Conservation (phyloP, 352 stramenopile species). For the Globisporangium splendens region DNA sequence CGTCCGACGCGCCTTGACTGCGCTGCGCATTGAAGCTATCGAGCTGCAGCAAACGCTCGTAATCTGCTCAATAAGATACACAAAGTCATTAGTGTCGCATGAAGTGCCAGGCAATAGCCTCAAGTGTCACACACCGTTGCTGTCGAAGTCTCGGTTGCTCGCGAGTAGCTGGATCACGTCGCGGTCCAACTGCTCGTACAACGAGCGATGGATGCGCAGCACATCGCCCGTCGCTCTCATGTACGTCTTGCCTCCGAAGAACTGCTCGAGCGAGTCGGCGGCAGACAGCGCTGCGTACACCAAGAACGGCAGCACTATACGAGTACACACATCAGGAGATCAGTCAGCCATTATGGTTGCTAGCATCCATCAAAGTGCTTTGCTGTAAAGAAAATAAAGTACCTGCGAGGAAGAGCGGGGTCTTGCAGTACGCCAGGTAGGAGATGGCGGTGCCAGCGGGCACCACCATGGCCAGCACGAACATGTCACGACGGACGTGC, state of each 20-base stretch:
- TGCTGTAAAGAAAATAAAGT: background rate
- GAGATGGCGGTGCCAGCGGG: background rate
- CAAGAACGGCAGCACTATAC: conserved; percentile 43
- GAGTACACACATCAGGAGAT: background rate
- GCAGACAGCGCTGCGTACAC: conserved; percentile 53
- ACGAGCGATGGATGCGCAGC: conserved; percentile 55
- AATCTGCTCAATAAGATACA: conserved; percentile 32
- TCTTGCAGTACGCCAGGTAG: conserved; percentile 1
- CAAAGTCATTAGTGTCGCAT: background rate
- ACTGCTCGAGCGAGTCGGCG: conserved; percentile 22
- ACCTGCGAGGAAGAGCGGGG: conserved; percentile 9
- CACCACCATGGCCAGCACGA: background rate
- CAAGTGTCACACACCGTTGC: conserved; percentile 25
- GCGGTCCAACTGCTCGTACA: conserved; percentile 66
- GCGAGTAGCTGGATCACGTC: conserved; percentile 61
- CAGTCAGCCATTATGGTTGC: background rate
- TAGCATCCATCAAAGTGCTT: no score
- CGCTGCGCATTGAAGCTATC: conserved; percentile 57
- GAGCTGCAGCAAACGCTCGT: conserved; percentile 65
- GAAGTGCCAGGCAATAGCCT: background rate
- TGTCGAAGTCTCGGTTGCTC: conserved; percentile 68
- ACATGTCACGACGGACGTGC: conserved; percentile 3
- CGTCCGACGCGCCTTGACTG: conserved; percentile 38
- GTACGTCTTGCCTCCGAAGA: conserved; percentile 8
- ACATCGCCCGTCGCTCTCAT: conserved; percentile 15